Base-by-base conservation (phyloP, 2,329 filamentous ascomycete species). In the Penicillium sp. region DNA sequence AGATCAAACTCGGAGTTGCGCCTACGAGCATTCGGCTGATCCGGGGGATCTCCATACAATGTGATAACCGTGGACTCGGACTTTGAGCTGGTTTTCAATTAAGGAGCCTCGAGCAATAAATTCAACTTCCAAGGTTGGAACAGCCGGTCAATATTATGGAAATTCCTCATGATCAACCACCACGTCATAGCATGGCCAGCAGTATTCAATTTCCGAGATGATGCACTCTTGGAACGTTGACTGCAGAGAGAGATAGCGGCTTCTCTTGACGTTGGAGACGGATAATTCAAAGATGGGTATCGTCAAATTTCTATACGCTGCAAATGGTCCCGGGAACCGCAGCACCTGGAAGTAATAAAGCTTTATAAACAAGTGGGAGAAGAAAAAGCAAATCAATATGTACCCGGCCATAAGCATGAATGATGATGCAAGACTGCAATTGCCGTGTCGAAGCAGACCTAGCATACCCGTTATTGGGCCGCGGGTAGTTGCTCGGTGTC, bases 201-300 rank as follows among this genome's bases (percentile, higher is more conserved):
- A 27, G 24, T 27, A 18, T 18, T 18, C 2, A 18, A 18, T 27
- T 6, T 6, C 1, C 24, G 24, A 27, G 24, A 8, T 8, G 8
- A 6, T 27, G 24, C 5, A 5, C 24, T 27, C 24, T 27, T 27
- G 5, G 24, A 27, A 27, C 5, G 8, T 6, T 27, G 5, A 27
- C 24, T 27, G 8, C 8, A 27, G 24, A 27, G 24, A 8, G 8
- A 27, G 24, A 27, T 14, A 6, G 13, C 7, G 34, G 4, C 13
- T n/a, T 36, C 6, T 36, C 32, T 36, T 36, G 18, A 18, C 31
- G 6, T 14, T 6, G 9, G 6, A 10, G 18, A 50, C 24, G n/a
- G 11, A 18, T 14, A 43, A 11, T 22, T 43, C 42, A 24, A 21
- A 24, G 14, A 51, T 56, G 57, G 58, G 58, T 60, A 60, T 60